Evolutionary conservation across 371 early-diverging fungal species (phyloP).

Genomic region (Mucor velutinosus): DNA sequence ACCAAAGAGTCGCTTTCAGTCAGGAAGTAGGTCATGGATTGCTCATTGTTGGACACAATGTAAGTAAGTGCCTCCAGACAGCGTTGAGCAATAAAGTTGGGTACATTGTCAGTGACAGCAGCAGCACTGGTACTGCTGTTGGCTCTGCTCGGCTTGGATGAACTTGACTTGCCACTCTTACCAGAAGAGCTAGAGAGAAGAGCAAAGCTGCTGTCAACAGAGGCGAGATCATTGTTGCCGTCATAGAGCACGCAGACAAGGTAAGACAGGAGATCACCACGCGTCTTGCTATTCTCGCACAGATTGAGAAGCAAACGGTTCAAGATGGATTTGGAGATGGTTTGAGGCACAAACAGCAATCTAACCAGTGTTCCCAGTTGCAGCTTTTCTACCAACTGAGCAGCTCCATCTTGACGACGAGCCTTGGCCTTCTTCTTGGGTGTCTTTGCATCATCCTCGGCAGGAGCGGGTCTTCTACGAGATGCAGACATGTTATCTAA

Average conservation of each 20-base stretch:
- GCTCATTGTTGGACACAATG: slow-evolving; percentile 69
- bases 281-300: slow-evolving; percentile 87
- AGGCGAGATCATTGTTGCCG: slow-evolving; percentile 76
- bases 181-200: slow-evolving; percentile 63
- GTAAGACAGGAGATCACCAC: slow-evolving; percentile 83
- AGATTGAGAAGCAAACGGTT: slow-evolving; percentile 81
- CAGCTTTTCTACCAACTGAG: slow-evolving; percentile 82
- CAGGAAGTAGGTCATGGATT: slow-evolving; percentile 73
- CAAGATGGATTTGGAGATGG: slow-evolving; percentile 69
- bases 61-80: slow-evolving; percentile 83
- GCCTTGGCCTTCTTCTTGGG: slow-evolving; percentile 44
- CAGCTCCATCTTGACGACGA: slow-evolving; percentile 57
- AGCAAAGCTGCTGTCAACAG: slow-evolving; percentile 79
- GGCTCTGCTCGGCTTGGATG: slow-evolving; percentile 9
- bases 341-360: slow-evolving; percentile 82
- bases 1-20: slow-evolving; percentile 70
- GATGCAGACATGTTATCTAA: not conserved
- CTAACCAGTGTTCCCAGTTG: slow-evolving; percentile 84
- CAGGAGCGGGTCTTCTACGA: slow-evolving; percentile 21
- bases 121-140: not conserved
- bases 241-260: slow-evolving; percentile 87
- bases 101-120: slow-evolving; percentile 53
- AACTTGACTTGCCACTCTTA: slow-evolving; percentile 32
- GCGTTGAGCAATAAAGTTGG: slow-evolving; percentile 85
- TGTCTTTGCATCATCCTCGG: slow-evolving; percentile 11